Percentiles rank a stretch among this genome's conserved stretches.
Conservation (phyloP, 1,284 basidiomycete species). For the Wallemia mellicola region DNA sequence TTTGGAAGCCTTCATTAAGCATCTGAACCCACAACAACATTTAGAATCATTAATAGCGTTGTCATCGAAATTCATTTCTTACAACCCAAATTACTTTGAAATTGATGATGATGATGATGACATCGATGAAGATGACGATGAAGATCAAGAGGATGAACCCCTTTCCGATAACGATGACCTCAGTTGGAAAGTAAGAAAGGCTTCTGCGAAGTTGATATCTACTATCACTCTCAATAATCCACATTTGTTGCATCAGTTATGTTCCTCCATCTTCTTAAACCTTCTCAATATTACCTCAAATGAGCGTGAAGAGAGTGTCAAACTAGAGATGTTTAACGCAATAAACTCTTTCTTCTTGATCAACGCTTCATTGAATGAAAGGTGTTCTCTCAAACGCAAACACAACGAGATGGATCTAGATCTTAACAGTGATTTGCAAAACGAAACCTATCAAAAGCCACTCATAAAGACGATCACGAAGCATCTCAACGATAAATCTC, state of each 20-base stretch:
- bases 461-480: constrained; percentile 52
- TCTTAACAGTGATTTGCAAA: not conserved
- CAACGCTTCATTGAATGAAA: constrained; percentile 1
- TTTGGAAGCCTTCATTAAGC: not conserved
- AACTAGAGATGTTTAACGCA: constrained; percentile 19
- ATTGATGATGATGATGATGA: constrained; percentile 13
- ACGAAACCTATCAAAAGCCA: constrained; percentile 17
- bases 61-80: not conserved
- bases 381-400: constrained; percentile 35
- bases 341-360: not conserved
- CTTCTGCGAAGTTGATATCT: constrained; percentile 62
- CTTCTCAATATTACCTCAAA: constrained; percentile 31
- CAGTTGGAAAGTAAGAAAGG: constrained; percentile 90
- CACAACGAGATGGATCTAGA: constrained; percentile 24
- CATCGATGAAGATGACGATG: constrained; percentile 18
- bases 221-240: constrained; percentile 63
- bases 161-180: constrained; percentile 96
- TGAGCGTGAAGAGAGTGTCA: constrained; percentile 84
- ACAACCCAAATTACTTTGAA: not conserved
- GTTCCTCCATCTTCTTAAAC: constrained; percentile 48
- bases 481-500: constrained; percentile 58
- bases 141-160: constrained; percentile 45
- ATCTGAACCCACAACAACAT: not conserved
- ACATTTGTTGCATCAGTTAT: constrained; percentile 47
- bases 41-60: not conserved